Base-by-base conservation (phyloP, 768 basidiomycete genomes). In the Royoungia palumana region DNA sequence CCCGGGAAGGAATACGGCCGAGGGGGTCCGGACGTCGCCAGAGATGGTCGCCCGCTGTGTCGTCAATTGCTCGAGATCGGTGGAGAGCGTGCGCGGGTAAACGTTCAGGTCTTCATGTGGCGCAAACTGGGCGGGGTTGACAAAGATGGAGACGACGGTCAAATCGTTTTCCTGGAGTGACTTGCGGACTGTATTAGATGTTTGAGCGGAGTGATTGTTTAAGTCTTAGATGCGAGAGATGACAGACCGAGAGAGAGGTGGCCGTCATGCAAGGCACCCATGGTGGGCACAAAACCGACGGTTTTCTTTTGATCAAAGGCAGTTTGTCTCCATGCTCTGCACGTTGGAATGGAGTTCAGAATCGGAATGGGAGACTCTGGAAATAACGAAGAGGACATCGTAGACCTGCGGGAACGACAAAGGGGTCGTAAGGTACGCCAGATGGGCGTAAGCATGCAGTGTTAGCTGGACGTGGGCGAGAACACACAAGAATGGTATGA, bases 91-190 rank as follows among this genome's bases (percentile, higher is more conserved):
- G 35, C 93, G 84, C 1, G 96, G 96, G 67, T 99, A 99, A 6
- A 85, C 82, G 22, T 78, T 76, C 4, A 98, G 81, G 65, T 98
- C 96, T 70, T 99, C 96, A 55, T 92, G 84, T 0, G 92, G 94
- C 9, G 95, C 91, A 59, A 99, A 99, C 67, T 98, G 94, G 4
- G 94, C 88, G 0, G 96, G 96, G 65, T 99, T 98, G 50, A 99
- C 94, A 66, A 97, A 99, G 58, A 99, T 91, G 22, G 94, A 96
- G 50, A 97, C 72, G 57, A 97, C 82, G 0, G 96, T 98, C 35
- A 85, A 68, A 48, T 93, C 89, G 61, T 94, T 94, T 47, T 84
- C 78, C 2, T 69, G 65, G 4, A 98, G 75, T 0, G 91, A 94
- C 42, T 74, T 75, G 49, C 80, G 76, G 20, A 98, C 95, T 98